A percentile compares a stretch with the other conserved stretches of the same genome.
Evolutionary conservation across 257 asterid genomes (phyloP).

Genomic region (Ophiorrhiza pumila): DNA sequence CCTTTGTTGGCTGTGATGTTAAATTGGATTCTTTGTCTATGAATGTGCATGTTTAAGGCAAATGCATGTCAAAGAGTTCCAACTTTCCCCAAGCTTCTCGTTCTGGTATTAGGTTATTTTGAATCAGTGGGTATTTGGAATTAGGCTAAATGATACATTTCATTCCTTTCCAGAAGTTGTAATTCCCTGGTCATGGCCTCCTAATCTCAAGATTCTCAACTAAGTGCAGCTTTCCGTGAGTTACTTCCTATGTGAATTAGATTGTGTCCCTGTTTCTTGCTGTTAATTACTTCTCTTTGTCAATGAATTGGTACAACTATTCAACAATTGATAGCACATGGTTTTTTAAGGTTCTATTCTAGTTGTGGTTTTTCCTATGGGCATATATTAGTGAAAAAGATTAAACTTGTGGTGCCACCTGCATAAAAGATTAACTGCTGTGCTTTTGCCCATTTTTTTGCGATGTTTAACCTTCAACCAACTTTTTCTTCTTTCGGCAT

Average conservation of each 20-base stretch:
- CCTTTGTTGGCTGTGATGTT: no score
- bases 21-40: neutral
- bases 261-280: neutral
- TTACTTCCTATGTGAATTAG: conserved; percentile 7
- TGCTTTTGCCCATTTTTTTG: neutral
- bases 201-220: neutral
- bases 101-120: neutral
- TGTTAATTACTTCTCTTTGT: neutral
- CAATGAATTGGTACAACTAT: neutral
- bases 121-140: neutral
- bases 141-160: neutral
- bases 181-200: neutral
- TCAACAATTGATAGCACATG: neutral
- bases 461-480: neutral
- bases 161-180: neutral
- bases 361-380: neutral
- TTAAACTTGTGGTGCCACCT: neutral
- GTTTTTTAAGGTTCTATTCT: neutral
- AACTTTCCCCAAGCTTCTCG: neutral
- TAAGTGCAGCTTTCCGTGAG: neutral
- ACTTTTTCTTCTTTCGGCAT: neutral
- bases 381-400: neutral
- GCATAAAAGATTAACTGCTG: neutral
- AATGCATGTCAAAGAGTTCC: neutral
- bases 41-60: neutral